phyloP scores from a whole-genome alignment of 2,329 filamentous ascomycete species.

The Aureobasidium zeae region DNA sequence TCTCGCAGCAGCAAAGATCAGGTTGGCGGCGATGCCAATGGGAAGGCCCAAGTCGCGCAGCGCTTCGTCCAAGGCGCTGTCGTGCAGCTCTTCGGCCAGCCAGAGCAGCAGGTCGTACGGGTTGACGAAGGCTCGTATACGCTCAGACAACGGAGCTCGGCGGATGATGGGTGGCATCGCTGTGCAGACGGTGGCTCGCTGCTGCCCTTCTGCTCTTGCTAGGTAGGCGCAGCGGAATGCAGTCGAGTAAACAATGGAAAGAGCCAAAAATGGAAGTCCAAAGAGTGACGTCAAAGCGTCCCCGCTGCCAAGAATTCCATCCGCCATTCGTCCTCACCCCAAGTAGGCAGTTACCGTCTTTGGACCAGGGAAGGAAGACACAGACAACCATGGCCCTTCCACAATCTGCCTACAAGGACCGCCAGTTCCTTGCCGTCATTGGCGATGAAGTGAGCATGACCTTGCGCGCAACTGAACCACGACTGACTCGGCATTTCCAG shows the following conservation, averaged over 20 bases:
- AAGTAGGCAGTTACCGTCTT: neutral
- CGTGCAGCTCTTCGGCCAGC: slow-evolving; percentile 87
- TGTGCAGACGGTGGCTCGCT: too few relatives aligned
- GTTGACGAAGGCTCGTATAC: slow-evolving; percentile 71
- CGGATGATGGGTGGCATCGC: slow-evolving; percentile 69
- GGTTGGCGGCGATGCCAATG: slow-evolving; percentile 66
- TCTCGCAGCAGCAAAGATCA: slow-evolving; percentile 65
- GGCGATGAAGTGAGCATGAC: slow-evolving; percentile 64
- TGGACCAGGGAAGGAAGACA: neutral
- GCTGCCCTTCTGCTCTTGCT: too few relatives aligned
- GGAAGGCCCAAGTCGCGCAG: slow-evolving; percentile 64
- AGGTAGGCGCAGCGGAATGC: too few relatives aligned
- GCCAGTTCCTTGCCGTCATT: slow-evolving; percentile 94
- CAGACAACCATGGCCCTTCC: slow-evolving; percentile 47
- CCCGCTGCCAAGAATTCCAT: too few relatives aligned
- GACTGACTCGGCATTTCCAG: slow-evolving; percentile 39
- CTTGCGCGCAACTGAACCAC: slow-evolving; percentile 22
- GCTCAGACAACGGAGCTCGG: slow-evolving; percentile 66
- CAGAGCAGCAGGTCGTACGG: slow-evolving; percentile 84
- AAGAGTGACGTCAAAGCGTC: slow-evolving; percentile 11
- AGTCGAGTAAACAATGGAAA: too few relatives aligned
- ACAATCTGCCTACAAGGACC: slow-evolving; percentile 58
- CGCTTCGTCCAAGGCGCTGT: slow-evolving; percentile 77
- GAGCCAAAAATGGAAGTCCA: too few relatives aligned
- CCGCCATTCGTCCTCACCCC: too few relatives aligned